Evolutionary conservation across 495 filamentous ascomycete genomes (phyloP).

Genomic region (Aspergillus bertholletiae): DNA sequence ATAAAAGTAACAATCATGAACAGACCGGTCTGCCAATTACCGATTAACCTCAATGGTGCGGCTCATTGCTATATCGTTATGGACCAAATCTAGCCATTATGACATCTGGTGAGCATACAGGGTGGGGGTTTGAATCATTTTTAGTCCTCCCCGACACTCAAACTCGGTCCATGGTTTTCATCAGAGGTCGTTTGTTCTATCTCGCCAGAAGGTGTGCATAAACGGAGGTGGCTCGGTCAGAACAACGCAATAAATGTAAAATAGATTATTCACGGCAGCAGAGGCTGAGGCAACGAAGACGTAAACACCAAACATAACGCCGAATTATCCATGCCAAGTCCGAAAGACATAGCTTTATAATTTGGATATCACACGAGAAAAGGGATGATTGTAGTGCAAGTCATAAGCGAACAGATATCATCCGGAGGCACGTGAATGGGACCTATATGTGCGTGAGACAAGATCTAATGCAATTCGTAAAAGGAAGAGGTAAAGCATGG

Average conservation of each 20-base stretch:
- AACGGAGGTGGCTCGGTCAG: background rate
- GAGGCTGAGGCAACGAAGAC: conserved; percentile 11
- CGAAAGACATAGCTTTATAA: conserved; percentile 13
- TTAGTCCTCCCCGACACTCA: too few relatives aligned
- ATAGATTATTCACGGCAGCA: conserved; percentile 7
- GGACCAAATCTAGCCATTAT: background rate
- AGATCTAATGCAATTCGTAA: conserved; percentile 23
- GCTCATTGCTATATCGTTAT: too few relatives aligned
- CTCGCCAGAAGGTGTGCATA: background rate
- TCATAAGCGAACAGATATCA: conserved; percentile 22
- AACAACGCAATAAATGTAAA: background rate
- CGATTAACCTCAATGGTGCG: too few relatives aligned
- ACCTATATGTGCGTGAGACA: conserved; percentile 36
- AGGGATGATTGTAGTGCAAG: conserved; percentile 20
- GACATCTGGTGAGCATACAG: too few relatives aligned
- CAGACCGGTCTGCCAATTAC: too few relatives aligned
- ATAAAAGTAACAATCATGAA: too few relatives aligned
- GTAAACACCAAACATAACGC: conserved; percentile 28
- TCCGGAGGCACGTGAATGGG: conserved; percentile 28
- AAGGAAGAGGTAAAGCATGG: conserved; percentile 9
- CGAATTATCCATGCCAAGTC: conserved; percentile 29
- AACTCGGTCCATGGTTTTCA: background rate
- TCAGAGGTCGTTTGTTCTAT: background rate
- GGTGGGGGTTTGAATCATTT: too few relatives aligned
- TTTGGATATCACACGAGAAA: conserved; percentile 20